A percentile compares a stretch with the other conserved stretches of the same genome.
Evolutionary conservation across 306 rosid species (phyloP).

Genomic region (Cucurbita maxima): DNA sequence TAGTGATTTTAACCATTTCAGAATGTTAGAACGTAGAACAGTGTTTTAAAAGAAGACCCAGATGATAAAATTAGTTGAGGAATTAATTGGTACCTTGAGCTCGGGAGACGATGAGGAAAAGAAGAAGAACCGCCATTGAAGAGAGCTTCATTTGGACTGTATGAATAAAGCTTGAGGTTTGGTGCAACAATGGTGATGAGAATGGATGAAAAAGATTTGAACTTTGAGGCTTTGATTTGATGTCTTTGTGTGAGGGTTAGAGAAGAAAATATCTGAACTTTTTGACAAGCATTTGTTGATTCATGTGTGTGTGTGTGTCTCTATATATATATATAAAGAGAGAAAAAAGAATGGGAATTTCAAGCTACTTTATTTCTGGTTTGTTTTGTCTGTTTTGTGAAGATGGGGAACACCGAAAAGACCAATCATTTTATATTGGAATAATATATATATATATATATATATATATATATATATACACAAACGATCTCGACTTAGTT

Average conservation of each 20-base stretch:
- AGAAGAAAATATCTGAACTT: neutral
- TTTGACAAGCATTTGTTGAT: neutral
- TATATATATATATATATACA: too few relatives aligned
- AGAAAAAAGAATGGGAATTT: neutral
- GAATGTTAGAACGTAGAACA: too few relatives aligned
- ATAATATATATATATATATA: too few relatives aligned
- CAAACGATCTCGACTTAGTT: too few relatives aligned
- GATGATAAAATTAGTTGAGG: neutral
- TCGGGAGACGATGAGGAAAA: neutral
- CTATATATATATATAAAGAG: neutral
- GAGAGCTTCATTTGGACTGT: neutral
- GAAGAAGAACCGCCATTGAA: slow-evolving; percentile 1
- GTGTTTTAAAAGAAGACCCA: neutral
- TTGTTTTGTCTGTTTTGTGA: slow-evolving; percentile 1
- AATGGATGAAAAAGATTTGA: neutral
- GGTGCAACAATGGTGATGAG: neutral
- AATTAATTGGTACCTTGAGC: neutral
- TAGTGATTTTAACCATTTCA: too few relatives aligned
- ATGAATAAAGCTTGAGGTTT: neutral
- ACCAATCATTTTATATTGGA: neutral
- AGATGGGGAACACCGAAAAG: slow-evolving; percentile 3
- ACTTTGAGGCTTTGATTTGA: neutral
- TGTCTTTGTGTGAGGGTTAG: neutral
- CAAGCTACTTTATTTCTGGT: neutral
- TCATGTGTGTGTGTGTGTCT: neutral